Evolutionary conservation across 257 asterid species (phyloP).

Genomic region (Solanum pennellii): DNA sequence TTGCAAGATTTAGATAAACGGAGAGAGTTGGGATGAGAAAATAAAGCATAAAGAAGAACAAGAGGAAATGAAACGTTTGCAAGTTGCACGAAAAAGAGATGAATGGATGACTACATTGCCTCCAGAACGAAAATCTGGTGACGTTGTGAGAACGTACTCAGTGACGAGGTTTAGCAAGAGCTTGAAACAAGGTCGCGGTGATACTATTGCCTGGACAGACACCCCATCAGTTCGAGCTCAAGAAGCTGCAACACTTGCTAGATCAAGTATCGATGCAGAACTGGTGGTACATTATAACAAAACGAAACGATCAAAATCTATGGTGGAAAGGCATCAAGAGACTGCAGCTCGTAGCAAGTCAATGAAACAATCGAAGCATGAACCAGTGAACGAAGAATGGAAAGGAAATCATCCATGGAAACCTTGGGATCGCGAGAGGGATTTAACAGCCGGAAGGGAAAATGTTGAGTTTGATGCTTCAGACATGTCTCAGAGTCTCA

Average conservation of each 20-base stretch:
- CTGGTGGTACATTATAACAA: background rate
- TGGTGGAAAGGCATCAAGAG: background rate
- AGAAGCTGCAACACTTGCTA: background rate
- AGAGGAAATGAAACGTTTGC: background rate
- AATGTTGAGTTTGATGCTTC: background rate
- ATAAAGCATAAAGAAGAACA: no score
- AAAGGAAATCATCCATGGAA: background rate
- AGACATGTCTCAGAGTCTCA: background rate
- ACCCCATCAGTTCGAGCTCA: background rate
- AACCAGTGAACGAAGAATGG: background rate
- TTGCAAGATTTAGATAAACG: no score
- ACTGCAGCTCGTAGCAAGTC: background rate
- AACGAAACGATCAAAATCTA: background rate
- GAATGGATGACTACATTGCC: constrained; percentile 98
- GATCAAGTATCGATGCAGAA: background rate
- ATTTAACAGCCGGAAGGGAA: background rate
- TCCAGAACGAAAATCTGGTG: constrained; percentile 59
- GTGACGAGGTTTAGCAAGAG: background rate
- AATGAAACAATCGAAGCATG: background rate
- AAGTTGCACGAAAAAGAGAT: constrained; percentile 60
- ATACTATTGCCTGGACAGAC: background rate
- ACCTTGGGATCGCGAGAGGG: background rate
- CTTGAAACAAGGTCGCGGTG: background rate
- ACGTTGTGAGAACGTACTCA: background rate
- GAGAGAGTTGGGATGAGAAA: no score